Percentiles rank a stretch among this genome's conserved stretches.
These are phyloP conservation scores for Phaeosphaeria sp. DNA, from an alignment of 2,329 filamentous ascomycete species.

Conservation along the genomic window DNA sequence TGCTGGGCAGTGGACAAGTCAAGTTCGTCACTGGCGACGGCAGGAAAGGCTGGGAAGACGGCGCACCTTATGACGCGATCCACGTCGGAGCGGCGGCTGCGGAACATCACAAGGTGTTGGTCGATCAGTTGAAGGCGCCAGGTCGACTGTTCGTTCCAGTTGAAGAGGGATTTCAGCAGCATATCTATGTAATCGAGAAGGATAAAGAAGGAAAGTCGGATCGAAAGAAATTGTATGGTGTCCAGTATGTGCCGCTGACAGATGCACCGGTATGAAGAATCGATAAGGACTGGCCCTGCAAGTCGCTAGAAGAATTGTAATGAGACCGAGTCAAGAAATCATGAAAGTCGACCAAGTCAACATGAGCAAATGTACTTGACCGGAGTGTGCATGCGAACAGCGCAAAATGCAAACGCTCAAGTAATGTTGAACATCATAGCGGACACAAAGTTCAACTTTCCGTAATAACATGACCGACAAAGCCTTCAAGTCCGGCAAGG, in stretches of 20 bases:
- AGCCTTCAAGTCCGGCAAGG: constrained; percentile 70
- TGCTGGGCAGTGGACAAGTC: constrained; percentile 70
- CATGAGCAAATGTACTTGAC: background rate
- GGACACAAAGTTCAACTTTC: constrained; percentile 13
- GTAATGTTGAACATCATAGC: background rate
- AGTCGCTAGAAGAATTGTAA: background rate
- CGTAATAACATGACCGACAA: constrained; percentile 68
- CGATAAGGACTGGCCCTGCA: background rate
- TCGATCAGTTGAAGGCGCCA: constrained; percentile 79
- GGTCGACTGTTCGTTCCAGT: constrained; percentile 85
- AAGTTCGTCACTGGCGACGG: constrained; percentile 77
- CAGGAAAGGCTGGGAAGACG: constrained; percentile 54
- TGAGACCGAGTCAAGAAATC: background rate
- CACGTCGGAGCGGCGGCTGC: constrained; percentile 90
- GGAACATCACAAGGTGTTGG: constrained; percentile 72
- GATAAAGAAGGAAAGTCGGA: constrained; percentile 67
- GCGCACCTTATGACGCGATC: constrained; percentile 82
- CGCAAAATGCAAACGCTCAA: background rate
- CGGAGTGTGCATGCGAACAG: background rate
- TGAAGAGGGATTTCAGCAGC: constrained; percentile 63
- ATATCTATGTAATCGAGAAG: constrained; percentile 79
- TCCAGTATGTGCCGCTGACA: constrained; percentile 79
- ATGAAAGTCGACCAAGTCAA: background rate
- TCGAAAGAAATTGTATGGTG: constrained; percentile 66
- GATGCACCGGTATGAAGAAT: constrained; percentile 62